A percentile compares a stretch with the other conserved stretches of the same genome.
Conservation (phyloP, 163 green algal genomes). For the Scenedesmus sp. region DNA sequence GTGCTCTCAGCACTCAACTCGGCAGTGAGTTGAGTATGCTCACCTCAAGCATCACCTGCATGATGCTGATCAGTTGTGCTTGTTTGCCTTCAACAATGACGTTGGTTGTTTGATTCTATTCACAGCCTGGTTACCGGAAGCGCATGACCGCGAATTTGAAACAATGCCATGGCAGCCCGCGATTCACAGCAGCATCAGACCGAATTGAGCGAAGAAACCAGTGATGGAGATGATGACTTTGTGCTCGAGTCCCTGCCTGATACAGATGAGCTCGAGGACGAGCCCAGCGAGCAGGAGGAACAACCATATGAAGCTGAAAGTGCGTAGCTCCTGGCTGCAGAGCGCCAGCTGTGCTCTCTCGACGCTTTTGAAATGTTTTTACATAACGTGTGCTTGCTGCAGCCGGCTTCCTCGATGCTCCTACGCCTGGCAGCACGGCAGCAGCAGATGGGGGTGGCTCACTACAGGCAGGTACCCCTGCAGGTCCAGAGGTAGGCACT, state of each 20-base stretch:
- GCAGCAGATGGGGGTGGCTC: not conserved
- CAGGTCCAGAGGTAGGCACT: not conserved
- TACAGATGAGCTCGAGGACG: not conserved
- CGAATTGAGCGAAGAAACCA: not conserved
- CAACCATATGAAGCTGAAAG: not conserved
- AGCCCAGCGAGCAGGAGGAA: not conserved
- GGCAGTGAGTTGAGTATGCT: too few species aligned
- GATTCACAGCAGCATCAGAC: not conserved
- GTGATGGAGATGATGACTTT: not conserved
- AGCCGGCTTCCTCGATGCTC: not conserved
- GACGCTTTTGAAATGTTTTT: not conserved
- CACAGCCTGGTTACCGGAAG: too few species aligned
- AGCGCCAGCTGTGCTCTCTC: not conserved
- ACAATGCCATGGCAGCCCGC: not conserved
- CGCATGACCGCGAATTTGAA: not conserved
- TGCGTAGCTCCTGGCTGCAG: not conserved
- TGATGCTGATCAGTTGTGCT: too few species aligned
- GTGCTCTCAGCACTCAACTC: too few species aligned
- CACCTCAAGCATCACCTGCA: too few species aligned
- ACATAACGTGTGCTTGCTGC: not conserved
- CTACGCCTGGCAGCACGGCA: not conserved
- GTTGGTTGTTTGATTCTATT: too few species aligned
- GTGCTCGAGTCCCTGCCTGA: not conserved
- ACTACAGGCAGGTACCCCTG: not conserved
- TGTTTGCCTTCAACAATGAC: too few species aligned